These are phyloP conservation scores for Psilocybe cyanescens DNA, from an alignment of 768 basidiomycete genomes.

Conservation along the genomic window DNA sequence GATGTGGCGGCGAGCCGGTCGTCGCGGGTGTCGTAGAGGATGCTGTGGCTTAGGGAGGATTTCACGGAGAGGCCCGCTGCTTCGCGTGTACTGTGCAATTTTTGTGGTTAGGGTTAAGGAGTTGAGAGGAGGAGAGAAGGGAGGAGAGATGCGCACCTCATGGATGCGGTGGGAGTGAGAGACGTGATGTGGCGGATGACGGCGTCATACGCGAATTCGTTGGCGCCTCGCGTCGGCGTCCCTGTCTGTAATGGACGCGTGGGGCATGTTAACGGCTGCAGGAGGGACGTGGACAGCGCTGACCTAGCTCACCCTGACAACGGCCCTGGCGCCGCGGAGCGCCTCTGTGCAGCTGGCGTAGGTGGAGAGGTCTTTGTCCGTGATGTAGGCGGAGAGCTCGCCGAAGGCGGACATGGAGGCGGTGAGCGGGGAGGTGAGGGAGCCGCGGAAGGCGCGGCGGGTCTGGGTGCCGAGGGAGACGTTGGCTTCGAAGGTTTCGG, in stretches of 20 bases:
- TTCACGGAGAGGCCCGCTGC: slow-evolving; percentile 82
- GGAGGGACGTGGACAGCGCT: slow-evolving; percentile 26
- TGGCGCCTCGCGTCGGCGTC: slow-evolving; percentile 44
- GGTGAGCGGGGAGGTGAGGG: slow-evolving; percentile 64
- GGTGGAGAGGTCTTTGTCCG: slow-evolving; percentile 79
- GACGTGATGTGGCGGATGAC: slow-evolving; percentile 75
- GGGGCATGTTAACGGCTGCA: background rate
- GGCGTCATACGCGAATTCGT: slow-evolving; percentile 87
- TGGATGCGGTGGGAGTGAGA: slow-evolving; percentile 75
- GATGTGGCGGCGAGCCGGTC: slow-evolving; percentile 63
- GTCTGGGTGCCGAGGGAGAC: slow-evolving; percentile 88
- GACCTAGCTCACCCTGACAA: slow-evolving; percentile 76
- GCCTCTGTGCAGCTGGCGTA: slow-evolving; percentile 76
- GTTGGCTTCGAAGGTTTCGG: slow-evolving; percentile 85
- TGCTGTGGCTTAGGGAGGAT: slow-evolving; percentile 82
- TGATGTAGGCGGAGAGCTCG: slow-evolving; percentile 70
- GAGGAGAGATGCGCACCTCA: slow-evolving; percentile 58
- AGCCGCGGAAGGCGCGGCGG: slow-evolving; percentile 76
- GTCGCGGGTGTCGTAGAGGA: slow-evolving; percentile 76
- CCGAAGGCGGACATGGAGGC: slow-evolving; percentile 67
- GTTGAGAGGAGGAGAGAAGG: background rate
- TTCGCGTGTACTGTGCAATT: slow-evolving; percentile 69
- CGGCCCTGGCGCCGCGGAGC: slow-evolving; percentile 64
- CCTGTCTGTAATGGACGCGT: slow-evolving; percentile 34
- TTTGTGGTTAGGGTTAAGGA: background rate